Percentiles rank a stretch among this genome's conserved stretches.
phyloP scores from a whole-genome alignment of 106 monocot species.

The Dendrobium officinale region DNA sequence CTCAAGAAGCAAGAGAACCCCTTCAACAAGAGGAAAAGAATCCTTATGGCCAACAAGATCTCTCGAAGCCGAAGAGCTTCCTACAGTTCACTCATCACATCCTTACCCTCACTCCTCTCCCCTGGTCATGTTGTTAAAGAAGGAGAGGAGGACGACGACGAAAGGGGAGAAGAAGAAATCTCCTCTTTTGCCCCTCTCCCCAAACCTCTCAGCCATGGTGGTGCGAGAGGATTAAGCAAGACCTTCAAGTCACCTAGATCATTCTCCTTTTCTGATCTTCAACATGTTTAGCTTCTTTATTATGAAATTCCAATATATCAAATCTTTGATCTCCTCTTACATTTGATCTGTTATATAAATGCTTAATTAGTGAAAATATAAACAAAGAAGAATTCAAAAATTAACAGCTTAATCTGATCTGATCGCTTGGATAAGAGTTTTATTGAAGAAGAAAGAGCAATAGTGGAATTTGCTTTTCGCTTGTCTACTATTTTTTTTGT shows the following conservation, averaged over 20 bases:
- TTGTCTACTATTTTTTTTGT: neutral
- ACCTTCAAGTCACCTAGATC: slow-evolving; percentile 23
- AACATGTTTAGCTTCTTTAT: slow-evolving; percentile 18
- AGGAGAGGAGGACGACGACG: slow-evolving; percentile 11
- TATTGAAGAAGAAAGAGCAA: neutral
- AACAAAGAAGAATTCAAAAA: neutral
- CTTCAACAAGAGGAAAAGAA: slow-evolving; percentile 34
- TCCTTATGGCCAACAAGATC: slow-evolving; percentile 10
- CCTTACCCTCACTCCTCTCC: slow-evolving; percentile 13
- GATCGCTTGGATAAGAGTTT: neutral
- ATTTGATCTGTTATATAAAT: neutral
- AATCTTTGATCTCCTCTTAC: neutral
- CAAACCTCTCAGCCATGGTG: neutral
- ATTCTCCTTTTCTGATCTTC: slow-evolving; percentile 29
- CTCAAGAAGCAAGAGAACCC: slow-evolving; percentile 48
- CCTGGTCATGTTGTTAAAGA: slow-evolving; percentile 2
- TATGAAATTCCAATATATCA: neutral
- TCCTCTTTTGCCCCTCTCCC: neutral
- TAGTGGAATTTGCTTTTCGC: neutral
- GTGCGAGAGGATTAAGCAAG: neutral
- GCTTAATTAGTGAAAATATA: neutral
- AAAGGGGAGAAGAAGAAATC: slow-evolving; percentile 6
- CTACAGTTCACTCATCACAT: slow-evolving; percentile 23
- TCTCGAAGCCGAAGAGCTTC: slow-evolving; percentile 27
- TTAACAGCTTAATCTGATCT: neutral